Evolutionary conservation across 2,329 filamentous ascomycete genomes (phyloP), one percentile per base, ranked within the genome.

Genomic region (Colletotrichum cereale): DNA sequence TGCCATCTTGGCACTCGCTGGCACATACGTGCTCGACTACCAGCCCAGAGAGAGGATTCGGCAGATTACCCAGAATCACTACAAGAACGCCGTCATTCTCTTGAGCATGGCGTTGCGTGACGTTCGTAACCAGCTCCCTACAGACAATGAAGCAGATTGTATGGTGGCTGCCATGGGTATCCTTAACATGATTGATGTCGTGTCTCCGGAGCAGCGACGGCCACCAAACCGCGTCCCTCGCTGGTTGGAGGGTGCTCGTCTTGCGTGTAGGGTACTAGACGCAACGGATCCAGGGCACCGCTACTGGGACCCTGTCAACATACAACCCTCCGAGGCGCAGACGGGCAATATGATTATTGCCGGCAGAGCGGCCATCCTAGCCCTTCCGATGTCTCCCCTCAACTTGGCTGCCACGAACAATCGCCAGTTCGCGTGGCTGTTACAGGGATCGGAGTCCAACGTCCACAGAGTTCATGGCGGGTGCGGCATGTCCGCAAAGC

Each of bases 11-110:
- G 81, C 81, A 29, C 76, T 84, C 2, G 81, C 82, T 3, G 82
- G 81, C 2, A 79, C 83, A 1, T 84, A 84, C 38, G 80, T 84
- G 7, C 82, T 83, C 66, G 82, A 84, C 66, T 84, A 83, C 42
- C 67, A 79, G 21, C 81, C 81, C 1, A 74, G 78, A 36, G 77
- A 80, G 11, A 71, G 71, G 6, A 74, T 84, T 16, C 76, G 77
- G 21, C 74, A 74, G 12, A 76, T 78, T 16, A 79, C 82, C 62
- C 83, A 82, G 53, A 65, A 78, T 14, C 76, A 75, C 44, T 73
- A 73, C 12, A 73, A 73, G 0, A 73, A 75, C 24, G 79, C 78
- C 0, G 78, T 77, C 24, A 79, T 83, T 48, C 73, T 82, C 2
- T 78, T 84, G 34, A 82, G 26, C 10, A 34, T 72, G 21, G 55